phyloP scores from a whole-genome alignment of 176 grass and related monocot genomes.

The Tillandsia fasciculata region DNA sequence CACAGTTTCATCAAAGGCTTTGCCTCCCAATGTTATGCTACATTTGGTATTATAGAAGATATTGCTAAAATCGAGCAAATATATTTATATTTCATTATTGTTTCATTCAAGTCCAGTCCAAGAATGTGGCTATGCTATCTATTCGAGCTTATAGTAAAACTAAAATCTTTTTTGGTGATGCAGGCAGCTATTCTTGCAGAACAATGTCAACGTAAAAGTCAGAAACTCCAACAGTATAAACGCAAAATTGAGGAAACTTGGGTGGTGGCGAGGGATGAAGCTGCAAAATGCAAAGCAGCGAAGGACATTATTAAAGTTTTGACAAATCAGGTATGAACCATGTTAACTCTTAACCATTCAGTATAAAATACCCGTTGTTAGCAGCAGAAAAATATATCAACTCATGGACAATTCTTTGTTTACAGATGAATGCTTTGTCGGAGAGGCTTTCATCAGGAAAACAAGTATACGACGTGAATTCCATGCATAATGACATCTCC shows the following conservation, averaged over 20 bases:
- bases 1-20: no score
- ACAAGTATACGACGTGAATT: conserved; percentile 11
- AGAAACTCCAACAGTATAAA: conserved; percentile 70
- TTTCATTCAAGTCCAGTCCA: no score
- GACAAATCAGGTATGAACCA: conserved; percentile 60
- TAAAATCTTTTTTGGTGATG: conserved; percentile 16
- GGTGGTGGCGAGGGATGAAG: conserved; percentile 56
- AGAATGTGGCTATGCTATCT: no score
- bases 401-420: not conserved
- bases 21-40: no score
- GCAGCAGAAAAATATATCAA: not conserved
- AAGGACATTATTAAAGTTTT: conserved; percentile 79
- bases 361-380: not conserved
- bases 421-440: conserved; percentile 54
- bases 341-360: not conserved
- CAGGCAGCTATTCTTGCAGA: conserved; percentile 58
- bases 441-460: conserved; percentile 28
- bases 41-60: no score
- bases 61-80: no score
- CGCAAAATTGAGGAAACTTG: conserved; percentile 76
- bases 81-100: no score
- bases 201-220: conserved; percentile 66
- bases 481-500: conserved; percentile 8
- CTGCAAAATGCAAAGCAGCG: conserved; percentile 80
- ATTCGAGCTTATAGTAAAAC: not conserved